Conservation (phyloP, 2,329 filamentous ascomycete species). For the Colletotrichum paranaense region DNA sequence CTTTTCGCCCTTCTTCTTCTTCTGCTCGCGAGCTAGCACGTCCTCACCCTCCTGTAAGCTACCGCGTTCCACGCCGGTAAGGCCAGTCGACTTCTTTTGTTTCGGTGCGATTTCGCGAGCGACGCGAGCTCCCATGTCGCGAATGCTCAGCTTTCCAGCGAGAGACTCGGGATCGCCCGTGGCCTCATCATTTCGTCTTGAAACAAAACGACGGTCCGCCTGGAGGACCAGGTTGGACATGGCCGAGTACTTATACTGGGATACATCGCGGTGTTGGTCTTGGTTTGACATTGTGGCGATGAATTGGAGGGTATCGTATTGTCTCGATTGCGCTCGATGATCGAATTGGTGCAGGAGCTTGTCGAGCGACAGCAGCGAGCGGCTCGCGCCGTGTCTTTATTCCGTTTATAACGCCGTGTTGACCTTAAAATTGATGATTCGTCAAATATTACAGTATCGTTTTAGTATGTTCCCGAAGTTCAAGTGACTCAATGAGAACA, state of each 20-base stretch:
- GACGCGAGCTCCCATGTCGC: slow-evolving; percentile 91
- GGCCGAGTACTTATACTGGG: slow-evolving; percentile 98
- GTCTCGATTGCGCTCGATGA: slow-evolving; percentile 21
- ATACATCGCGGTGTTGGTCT: slow-evolving; percentile 83
- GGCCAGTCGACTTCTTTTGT: slow-evolving; percentile 78
- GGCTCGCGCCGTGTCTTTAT: slow-evolving; percentile 31
- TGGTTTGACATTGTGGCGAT: slow-evolving; percentile 75
- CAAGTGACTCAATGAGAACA: slow-evolving; percentile 16
- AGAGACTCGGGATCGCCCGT: slow-evolving; percentile 98
- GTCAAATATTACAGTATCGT: background rate
- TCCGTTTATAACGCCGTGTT: slow-evolving; percentile 25
- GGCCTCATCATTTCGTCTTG: slow-evolving; percentile 90
- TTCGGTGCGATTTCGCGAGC: slow-evolving; percentile 84
- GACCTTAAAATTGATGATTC: slow-evolving; percentile 3
- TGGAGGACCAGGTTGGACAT: slow-evolving; percentile 99
- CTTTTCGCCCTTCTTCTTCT: slow-evolving; percentile 83
- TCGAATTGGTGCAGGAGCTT: slow-evolving; percentile 21
- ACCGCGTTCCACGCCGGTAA: slow-evolving; percentile 80
- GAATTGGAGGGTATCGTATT: slow-evolving; percentile 27
- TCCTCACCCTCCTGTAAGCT: slow-evolving; percentile 83
- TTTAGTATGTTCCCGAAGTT: background rate
- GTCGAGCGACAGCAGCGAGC: slow-evolving; percentile 31
- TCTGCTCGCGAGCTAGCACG: slow-evolving; percentile 84
- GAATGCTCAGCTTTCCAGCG: slow-evolving; percentile 91
- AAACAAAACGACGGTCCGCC: slow-evolving; percentile 96